Evolutionary conservation across 202 grass and related monocot genomes (phyloP).

Genomic region (Brachypodium distachyon): DNA sequence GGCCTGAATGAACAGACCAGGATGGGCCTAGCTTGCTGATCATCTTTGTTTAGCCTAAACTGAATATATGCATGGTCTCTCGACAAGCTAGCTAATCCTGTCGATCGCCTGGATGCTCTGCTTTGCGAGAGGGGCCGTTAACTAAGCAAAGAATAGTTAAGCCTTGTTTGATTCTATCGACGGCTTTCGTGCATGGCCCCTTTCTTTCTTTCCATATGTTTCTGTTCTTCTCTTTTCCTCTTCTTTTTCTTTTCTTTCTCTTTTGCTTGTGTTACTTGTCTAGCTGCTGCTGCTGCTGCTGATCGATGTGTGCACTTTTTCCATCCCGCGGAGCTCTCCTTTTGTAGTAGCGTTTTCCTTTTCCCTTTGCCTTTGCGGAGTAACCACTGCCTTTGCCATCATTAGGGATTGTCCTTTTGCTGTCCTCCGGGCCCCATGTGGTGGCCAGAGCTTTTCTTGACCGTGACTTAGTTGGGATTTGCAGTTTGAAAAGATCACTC

Average conservation of each 20-base stretch:
- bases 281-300: not conserved
- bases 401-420: constrained; percentile 39
- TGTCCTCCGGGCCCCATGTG: constrained; percentile 28
- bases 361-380: constrained; percentile 23
- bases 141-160: not conserved
- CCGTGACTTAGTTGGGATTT: constrained; percentile 25
- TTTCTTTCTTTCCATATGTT: not conserved
- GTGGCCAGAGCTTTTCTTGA: constrained; percentile 32
- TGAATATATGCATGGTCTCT: not conserved
- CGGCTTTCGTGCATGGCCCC: not conserved
- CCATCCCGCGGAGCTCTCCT: constrained; percentile 32
- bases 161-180: constrained; percentile 4
- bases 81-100: not conserved
- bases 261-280: constrained; percentile 14
- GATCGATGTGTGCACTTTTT: constrained; percentile 4
- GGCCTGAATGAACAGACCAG: not conserved
- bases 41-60: not conserved
- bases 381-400: constrained; percentile 29
- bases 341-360: constrained; percentile 37
- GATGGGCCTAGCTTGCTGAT: not conserved
- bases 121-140: not conserved
- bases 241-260: not conserved
- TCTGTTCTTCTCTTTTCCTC: not conserved
- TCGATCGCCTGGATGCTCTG: not conserved
- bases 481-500: constrained; percentile 13